phyloP scores from a whole-genome alignment of 2,329 filamentous ascomycete species.

The Gremmenia infestans region DNA sequence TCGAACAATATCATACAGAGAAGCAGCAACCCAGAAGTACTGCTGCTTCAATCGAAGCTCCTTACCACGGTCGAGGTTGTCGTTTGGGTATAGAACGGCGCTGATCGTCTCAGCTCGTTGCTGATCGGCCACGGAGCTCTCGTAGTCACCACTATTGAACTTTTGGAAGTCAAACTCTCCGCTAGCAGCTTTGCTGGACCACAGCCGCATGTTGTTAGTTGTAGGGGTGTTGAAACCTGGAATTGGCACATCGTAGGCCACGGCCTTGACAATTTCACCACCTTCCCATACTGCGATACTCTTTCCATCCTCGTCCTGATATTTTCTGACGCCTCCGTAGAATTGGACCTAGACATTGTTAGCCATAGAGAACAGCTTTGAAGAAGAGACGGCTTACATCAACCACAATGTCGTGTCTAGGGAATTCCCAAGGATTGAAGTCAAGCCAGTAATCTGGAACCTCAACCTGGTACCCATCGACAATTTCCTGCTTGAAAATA shows the following conservation, averaged over 20 bases:
- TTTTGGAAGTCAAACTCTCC: conserved; percentile 99
- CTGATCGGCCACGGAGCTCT: conserved; percentile 92
- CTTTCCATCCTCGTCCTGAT: conserved; percentile 72
- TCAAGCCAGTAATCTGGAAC: conserved; percentile 99
- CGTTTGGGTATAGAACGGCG: conserved; percentile 93
- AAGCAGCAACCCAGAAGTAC: conserved; percentile 99
- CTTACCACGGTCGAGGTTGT: conserved; percentile 94
- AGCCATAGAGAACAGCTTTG: conserved; percentile 27
- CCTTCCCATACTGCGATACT: conserved; percentile 76
- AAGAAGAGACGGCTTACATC: conserved; percentile 50
- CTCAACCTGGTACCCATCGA: conserved; percentile 96
- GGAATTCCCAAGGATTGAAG: conserved; percentile 99
- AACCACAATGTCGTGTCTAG: conserved; percentile 88
- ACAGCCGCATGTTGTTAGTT: conserved; percentile 94
- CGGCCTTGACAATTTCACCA: conserved; percentile 85
- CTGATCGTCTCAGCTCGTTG: conserved; percentile 99
- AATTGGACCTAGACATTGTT: conserved; percentile 65
- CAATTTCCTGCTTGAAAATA: conserved; percentile 99
- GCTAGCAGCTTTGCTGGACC: conserved; percentile 95
- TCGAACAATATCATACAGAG: conserved; percentile 90
- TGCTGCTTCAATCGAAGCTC: conserved; percentile 97
- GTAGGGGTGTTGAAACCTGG: conserved; percentile 85
- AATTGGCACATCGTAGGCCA: conserved; percentile 89
- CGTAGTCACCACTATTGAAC: conserved; percentile 97
- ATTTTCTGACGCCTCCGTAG: conserved; percentile 77